Percentiles rank a stretch among this genome's conserved stretches.
These are phyloP conservation scores for Rhodotorula sphaerocarpa DNA, from an alignment of 768 basidiomycete species.

Conservation along the genomic window DNA sequence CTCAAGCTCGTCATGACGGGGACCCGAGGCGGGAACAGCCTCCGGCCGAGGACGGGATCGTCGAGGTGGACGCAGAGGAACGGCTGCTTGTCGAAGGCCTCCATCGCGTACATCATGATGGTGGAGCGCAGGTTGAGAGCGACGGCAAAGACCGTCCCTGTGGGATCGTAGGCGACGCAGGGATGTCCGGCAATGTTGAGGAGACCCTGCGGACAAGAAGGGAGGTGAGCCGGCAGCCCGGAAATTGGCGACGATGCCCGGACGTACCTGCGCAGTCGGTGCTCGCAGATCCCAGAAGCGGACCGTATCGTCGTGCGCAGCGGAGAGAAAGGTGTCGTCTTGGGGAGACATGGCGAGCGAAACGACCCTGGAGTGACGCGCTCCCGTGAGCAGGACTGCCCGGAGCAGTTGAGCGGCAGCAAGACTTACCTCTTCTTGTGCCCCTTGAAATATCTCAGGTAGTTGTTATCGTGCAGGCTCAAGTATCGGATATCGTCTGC, in stretches of 20 bases:
- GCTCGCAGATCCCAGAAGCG: constrained; percentile 89
- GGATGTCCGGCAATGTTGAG: constrained; percentile 61
- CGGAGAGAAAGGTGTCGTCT: constrained; percentile 93
- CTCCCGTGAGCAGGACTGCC: not conserved
- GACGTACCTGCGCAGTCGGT: constrained; percentile 56
- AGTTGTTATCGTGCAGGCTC: constrained; percentile 91
- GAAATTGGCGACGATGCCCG: too few species aligned
- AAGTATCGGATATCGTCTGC: constrained; percentile 79
- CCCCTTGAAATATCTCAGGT: constrained; percentile 88
- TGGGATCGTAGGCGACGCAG: constrained; percentile 72
- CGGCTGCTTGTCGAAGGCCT: constrained; percentile 82
- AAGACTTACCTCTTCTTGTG: constrained; percentile 62
- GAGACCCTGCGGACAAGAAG: constrained; percentile 49
- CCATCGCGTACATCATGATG: constrained; percentile 74
- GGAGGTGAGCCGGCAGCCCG: too few species aligned
- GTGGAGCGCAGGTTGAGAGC: constrained; percentile 67
- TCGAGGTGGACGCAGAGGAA: constrained; percentile 75
- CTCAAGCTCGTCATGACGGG: constrained; percentile 84
- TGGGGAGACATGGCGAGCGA: constrained; percentile 85
- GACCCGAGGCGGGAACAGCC: constrained; percentile 73
- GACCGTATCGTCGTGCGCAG: constrained; percentile 86
- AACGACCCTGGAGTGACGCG: constrained; percentile 53
- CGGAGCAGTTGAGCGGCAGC: not conserved
- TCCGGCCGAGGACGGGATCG: constrained; percentile 61
- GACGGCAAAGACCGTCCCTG: constrained; percentile 77